Conservation (phyloP, 768 basidiomycete genomes). For the Hypholoma sublateritium region DNA sequence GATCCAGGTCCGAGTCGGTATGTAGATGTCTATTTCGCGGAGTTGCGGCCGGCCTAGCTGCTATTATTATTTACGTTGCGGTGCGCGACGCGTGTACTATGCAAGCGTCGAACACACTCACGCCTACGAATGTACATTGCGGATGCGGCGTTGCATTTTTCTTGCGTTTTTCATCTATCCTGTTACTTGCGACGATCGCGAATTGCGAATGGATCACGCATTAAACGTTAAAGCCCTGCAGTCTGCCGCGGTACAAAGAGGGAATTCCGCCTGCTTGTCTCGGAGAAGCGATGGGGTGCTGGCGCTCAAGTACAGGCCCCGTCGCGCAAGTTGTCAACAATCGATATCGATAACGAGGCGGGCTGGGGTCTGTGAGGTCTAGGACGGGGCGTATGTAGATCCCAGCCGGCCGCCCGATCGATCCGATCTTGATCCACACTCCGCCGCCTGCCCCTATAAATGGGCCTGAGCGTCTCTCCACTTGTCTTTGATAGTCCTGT, state of each 20-base stretch:
- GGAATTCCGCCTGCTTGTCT: too few relatives aligned
- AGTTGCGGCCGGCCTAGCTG: background rate
- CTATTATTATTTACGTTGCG: background rate
- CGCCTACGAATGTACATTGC: too few relatives aligned
- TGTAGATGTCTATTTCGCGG: conserved; percentile 1
- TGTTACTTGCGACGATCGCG: too few relatives aligned
- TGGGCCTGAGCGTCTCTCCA: conserved; percentile 26
- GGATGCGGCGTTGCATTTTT: background rate
- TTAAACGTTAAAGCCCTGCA: too few relatives aligned
- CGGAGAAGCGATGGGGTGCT: too few relatives aligned
- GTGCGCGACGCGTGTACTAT: background rate
- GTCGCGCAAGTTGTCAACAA: background rate
- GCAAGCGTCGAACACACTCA: background rate
- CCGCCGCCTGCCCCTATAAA: conserved; percentile 53
- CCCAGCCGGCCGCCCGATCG: conserved; percentile 37
- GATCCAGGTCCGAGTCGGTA: too few relatives aligned
- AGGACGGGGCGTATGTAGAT: conserved; percentile 10
- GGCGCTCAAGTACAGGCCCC: too few relatives aligned
- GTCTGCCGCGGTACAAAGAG: too few relatives aligned
- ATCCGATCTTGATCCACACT: conserved; percentile 80
- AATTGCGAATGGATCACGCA: too few relatives aligned
- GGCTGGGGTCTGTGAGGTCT: background rate
- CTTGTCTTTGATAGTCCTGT: conserved; percentile 36
- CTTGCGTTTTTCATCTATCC: background rate
- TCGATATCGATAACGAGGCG: conserved; percentile 12